Evolutionary conservation across 179 eudicot genomes (phyloP), one percentile per base, ranked within the genome.

Genomic region (Heliamphora pulchella): DNA sequence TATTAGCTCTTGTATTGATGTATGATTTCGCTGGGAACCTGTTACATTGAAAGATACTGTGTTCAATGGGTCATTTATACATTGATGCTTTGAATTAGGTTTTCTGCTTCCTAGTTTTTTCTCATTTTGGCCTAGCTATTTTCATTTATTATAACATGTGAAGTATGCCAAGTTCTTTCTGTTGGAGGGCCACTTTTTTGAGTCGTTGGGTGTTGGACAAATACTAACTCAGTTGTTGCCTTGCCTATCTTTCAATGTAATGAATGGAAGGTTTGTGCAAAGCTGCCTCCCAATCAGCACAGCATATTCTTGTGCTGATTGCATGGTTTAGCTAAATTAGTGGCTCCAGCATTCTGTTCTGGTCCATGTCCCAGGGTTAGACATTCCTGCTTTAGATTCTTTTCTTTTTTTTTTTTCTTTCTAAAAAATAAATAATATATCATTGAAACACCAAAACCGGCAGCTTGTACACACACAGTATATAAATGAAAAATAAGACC

Each of bases 81-180:
- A 22, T 74, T 31, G 13, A 39, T 58, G 41, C 2, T 31, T 74
- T 13, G 41, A 62, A 41, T 75, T 39, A 10, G 66, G 64, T 14
- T 41, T 10, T 18, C 5, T 53, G 9, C 14, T 72, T 10, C 9
- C 18, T 53, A 7, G 5, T 14, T 47, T 70, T 48, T 70, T 71
- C 18, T 74, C 77, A 39, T 11, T 74, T 48, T 31, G 39, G 39
- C 39, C 77, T 55, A 74, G 41, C 77, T 74, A 54, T 59, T 31
- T 39, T 74, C 63, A 31, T 46, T 69, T 44, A 1, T 69, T 64
- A 64, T 8, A 55, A 9, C 13, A 10, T 8, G 58, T 2, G 13
- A 55, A 55, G 63, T 59, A 59, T 59, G 18, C 9, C 13, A 15
- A 3, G 63, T 59, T 14, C 20, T 59, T 14, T 2, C 18, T 6